Conservation (phyloP, 768 basidiomycete species). For the Tricholoma sp. region DNA sequence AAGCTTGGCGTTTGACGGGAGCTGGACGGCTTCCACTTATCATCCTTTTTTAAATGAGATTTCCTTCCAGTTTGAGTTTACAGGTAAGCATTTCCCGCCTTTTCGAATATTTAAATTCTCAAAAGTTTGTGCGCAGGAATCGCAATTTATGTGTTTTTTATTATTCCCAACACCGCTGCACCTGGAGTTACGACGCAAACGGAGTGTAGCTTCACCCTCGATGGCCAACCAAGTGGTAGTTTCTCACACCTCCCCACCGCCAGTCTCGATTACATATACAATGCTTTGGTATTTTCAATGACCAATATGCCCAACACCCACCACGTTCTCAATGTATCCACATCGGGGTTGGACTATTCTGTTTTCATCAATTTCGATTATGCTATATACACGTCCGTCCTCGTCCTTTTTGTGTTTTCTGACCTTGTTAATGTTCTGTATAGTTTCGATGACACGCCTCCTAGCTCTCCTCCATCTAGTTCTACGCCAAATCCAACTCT, state of each 20-base stretch:
- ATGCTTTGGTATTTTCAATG: slow-evolving; percentile 23
- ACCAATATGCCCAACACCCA: slow-evolving; percentile 21
- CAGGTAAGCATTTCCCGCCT: slow-evolving; percentile 3
- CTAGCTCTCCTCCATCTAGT: neutral
- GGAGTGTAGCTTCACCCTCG: slow-evolving; percentile 27
- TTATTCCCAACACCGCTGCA: slow-evolving; percentile 26
- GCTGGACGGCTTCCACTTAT: slow-evolving; percentile 18
- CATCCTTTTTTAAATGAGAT: slow-evolving; percentile 6
- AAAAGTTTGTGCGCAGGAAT: slow-evolving; percentile 21
- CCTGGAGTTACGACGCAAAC: slow-evolving; percentile 19
- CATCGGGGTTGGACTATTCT: slow-evolving; percentile 22
- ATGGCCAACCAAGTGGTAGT: slow-evolving; percentile 13
- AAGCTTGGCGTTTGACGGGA: slow-evolving; percentile 6
- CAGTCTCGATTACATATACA: slow-evolving; percentile 21
- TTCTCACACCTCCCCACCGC: slow-evolving; percentile 24
- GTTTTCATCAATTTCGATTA: slow-evolving; percentile 36
- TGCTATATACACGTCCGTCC: slow-evolving; percentile 34
- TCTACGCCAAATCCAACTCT: neutral
- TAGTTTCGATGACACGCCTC: slow-evolving; percentile 1
- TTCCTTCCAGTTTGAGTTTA: slow-evolving; percentile 13
- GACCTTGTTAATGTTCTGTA: neutral
- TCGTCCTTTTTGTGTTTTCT: neutral
- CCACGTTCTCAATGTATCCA: slow-evolving; percentile 27
- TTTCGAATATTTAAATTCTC: neutral
- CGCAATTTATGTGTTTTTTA: slow-evolving; percentile 34